Base-by-base conservation (phyloP, 441 rosid species). In the Brassica hybrid region DNA sequence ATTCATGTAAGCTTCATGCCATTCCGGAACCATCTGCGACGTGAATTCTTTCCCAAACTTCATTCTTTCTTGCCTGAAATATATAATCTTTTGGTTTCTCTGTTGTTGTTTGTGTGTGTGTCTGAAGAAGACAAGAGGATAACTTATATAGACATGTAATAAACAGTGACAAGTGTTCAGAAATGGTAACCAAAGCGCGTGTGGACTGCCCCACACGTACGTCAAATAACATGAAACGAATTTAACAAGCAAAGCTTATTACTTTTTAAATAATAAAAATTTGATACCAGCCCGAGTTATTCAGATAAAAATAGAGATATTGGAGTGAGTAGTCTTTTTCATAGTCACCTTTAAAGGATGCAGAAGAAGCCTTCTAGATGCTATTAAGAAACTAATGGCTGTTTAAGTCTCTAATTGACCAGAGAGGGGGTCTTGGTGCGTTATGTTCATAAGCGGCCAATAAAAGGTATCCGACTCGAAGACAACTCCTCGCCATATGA, bases 1-100 rank as follows among this genome's bases (percentile, higher is more conserved):
- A 38, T 93, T 87, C 88, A 90, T 82, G 84, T 87, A 89, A 3
- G 94, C 92, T 65, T 88, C 83, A n/a, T 86, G 89, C 98, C 98
- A 91, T 81, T 93, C 96, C 41, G 89, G 98, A 65, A 93, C 93
- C 91, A 91, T 84, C 56, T 93, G 96, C 0, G 89, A 85, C 32
- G 32, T 52, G 45, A 91, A 91, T 67, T 91, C 94, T 75, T 93
- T 93, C 2, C 92, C 93, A 16, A 89, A 93, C 88, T 91, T 93
- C 97, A 93, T 88, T 32, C 7, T 57, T 57, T 57, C 14, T 34
- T 50, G 65, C 48, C 73, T 8, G 25, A 59, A 69, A 69, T 60
- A 3, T 60, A n/a, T n/a, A 52, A 30, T 19, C 71, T 27, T 9
- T 27, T 6, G 5, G 18, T 61, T 61, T 30, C 9, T n/a, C 17